Evolutionary conservation across 176 grass and related monocot species (phyloP).

Genomic region (Sorghum bicolor): Sorghum_bicolor_NCBIv3 NC_012870.2:52915001-52915500

Average conservation of each 20-base stretch:
- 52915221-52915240: background rate
- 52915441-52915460: background rate
- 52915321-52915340: background rate
- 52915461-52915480: background rate
- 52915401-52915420: background rate
- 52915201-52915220: background rate
- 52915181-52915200: too few species aligned
- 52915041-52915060: background rate
- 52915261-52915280: background rate
- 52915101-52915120: background rate
- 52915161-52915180: too few species aligned
- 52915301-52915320: background rate
- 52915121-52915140: too few species aligned
- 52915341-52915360: background rate
- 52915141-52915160: too few species aligned
- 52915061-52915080: background rate
- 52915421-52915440: constrained; percentile 15
- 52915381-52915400: background rate
- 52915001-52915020: background rate
- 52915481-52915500: background rate
- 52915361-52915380: background rate
- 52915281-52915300: background rate
- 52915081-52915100: background rate
- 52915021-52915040: background rate
- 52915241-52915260: background rate